Conservation (phyloP, 345 rosid genomes). For the Lumnitzera racemosa region DNA sequence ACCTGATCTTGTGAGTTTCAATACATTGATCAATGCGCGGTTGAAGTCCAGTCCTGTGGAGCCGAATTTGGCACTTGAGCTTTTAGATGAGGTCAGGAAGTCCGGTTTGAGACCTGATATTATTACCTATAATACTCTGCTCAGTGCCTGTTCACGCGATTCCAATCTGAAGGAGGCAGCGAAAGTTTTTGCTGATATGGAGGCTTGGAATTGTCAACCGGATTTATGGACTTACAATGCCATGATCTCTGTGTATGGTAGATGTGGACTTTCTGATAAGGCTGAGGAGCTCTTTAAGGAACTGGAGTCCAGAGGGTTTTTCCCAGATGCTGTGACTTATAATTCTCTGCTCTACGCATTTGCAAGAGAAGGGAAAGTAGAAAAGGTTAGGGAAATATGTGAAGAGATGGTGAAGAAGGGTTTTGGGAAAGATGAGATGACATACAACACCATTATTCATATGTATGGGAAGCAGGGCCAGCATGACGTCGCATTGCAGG, state of each 20-base stretch:
- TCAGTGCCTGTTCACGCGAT: conserved; percentile 82
- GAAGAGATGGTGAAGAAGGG: conserved; percentile 75
- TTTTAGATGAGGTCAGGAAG: conserved; percentile 65
- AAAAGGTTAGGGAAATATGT: conserved; percentile 62
- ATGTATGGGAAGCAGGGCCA: conserved; percentile 94
- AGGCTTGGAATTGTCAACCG: conserved; percentile 64
- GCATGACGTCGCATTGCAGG: conserved; percentile 61
- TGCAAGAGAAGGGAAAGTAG: conserved; percentile 75
- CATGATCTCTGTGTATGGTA: conserved; percentile 84
- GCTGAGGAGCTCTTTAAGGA: conserved; percentile 71
- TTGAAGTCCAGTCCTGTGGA: conserved; percentile 51
- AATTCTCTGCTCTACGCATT: conserved; percentile 92
- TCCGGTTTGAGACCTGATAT: conserved; percentile 82
- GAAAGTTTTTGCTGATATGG: conserved; percentile 72
- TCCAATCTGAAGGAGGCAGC: conserved; percentile 68
- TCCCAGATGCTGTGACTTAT: conserved; percentile 82
- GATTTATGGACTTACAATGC: conserved; percentile 97
- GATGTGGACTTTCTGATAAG: conserved; percentile 63
- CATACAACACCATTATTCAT: conserved; percentile 85
- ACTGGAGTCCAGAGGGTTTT: conserved; percentile 67
- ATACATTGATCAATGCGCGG: conserved; percentile 84
- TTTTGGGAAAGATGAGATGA: conserved; percentile 78
- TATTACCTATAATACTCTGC: conserved; percentile 84
- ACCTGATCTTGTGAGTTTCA: conserved; percentile 94
- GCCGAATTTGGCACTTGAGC: conserved; percentile 51